Percentiles rank a stretch among this genome's conserved stretches.
These are phyloP conservation scores for Trichoderma lentiforme DNA, from an alignment of 2,329 filamentous ascomycete genomes.

Conservation along the genomic window DNA sequence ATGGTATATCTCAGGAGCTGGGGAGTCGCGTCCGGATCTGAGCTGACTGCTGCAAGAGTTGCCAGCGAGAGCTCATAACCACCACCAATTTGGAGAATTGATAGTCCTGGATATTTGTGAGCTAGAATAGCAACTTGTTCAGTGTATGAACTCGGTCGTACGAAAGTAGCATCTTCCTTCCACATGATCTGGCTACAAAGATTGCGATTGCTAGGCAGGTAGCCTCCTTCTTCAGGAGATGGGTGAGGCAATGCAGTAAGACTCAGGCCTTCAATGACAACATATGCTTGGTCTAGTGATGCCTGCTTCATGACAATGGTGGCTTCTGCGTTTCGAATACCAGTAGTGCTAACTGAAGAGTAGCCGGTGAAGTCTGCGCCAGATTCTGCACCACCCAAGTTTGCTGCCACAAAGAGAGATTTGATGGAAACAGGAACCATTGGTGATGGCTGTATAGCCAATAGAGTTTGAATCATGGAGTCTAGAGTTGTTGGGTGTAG, in stretches of 20 bases:
- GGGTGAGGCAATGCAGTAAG: conserved; percentile 37
- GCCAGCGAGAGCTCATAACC: conserved; percentile 20
- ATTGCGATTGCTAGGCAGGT: conserved; percentile 47
- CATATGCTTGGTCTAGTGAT: conserved; percentile 31
- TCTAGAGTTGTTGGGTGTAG: conserved; percentile 59
- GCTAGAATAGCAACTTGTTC: conserved; percentile 34
- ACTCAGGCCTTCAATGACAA: conserved; percentile 45
- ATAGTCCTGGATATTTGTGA: conserved; percentile 39
- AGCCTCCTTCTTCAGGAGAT: conserved; percentile 31
- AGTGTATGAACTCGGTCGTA: conserved; percentile 22
- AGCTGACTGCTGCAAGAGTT: conserved; percentile 29
- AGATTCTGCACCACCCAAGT: conserved; percentile 32
- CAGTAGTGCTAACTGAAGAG: conserved; percentile 36
- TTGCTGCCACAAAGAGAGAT: conserved; percentile 45
- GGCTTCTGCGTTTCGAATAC: conserved; percentile 40
- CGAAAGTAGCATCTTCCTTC: conserved; percentile 38
- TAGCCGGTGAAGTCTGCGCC: conserved; percentile 39
- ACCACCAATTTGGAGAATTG: conserved; percentile 40
- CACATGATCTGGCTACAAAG: conserved; percentile 49
- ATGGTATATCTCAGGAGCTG: conserved; percentile 36
- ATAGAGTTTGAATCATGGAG: conserved; percentile 51
- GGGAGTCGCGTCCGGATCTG: conserved; percentile 26
- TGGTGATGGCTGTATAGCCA: conserved; percentile 42
- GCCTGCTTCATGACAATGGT: conserved; percentile 43
- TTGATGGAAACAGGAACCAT: conserved; percentile 50